Evolutionary conservation across 2,329 filamentous ascomycete species (phyloP), one percentile per base, ranked within the genome.

Genomic region (Fusarium odoratissimum): DNA sequence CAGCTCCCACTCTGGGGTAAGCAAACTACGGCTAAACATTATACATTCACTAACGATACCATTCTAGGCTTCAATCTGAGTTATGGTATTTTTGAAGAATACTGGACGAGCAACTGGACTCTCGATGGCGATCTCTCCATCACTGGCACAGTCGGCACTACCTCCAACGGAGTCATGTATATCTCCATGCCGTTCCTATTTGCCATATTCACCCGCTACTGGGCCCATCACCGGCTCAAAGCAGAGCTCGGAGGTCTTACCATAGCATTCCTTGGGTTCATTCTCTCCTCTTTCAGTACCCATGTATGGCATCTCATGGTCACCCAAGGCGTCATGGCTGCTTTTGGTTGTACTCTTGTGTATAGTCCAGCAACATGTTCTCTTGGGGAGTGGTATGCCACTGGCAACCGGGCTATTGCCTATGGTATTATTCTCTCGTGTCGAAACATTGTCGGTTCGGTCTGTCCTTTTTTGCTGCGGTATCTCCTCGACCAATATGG

Each of bases 321-420:
- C 4, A 58, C 55, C 8, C 55, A 58, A 30, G 55, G 55, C 21
- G 44, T 58, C 2, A 33, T 58, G 41, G 55, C 55, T 49, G 55
- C 55, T 17, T 58, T 58, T 16, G 55, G 55, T 0, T 58, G 55
- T 30, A 58, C 55, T 16, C 55, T 58, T 4, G 55, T 58, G 8
- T 58, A 58, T 19, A 58, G 55, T 23, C 55, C 55, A 28, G 55
- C 55, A n/a, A 58, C 55, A 35, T 58, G 55, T 35, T 58, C 55
- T 16, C 55, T 58, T 1, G 55, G 55, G 8, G 55, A 58, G 16
- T 58, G 55, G 55, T 58, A 58, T 37, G 55, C 55, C 8, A 58
- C 31, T 28, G 41, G 55, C 1, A 49, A 58, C 21, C 41, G 55
- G 8, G 55, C 41, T 8, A 48, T 58, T 17, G 55, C 55, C 35